Evolutionary conservation across 176 grass and related monocot genomes (phyloP), one percentile per base, ranked within the genome.

Genomic region (Saccharum spontaneum): DNA sequence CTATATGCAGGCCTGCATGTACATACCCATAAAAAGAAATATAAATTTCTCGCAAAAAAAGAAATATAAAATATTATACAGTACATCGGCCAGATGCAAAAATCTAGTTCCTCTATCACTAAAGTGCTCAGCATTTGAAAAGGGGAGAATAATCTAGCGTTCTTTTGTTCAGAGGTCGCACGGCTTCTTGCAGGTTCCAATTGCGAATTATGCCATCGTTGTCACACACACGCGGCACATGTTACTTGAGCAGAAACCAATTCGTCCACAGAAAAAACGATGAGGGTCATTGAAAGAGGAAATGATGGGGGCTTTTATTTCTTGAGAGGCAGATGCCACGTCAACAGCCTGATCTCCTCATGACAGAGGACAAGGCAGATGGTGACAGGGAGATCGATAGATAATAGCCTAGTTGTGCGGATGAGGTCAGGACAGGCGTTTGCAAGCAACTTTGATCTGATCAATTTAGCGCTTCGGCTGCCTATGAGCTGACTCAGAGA

Each of bases 171-270:
- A 57, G 10, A 38, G 74, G 38, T 85, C 22, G 36, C n/a, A 69
- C 23, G 6, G 60, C 85, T 82, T 69, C 85, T 13, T 15, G 23
- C 48, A 76, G 40, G 46, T 87, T 76, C 37, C 11, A 74, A 37
- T 87, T 76, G 24, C 8, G 68, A 69, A 36, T n/a, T n/a, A n/a
- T 7, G 26, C 16, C 71, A 33, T 34, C 60, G 46, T 2, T 23
- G 33, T 46, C 78, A 76, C 24, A 46, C 61, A 69, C 46, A 60
- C 61, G 24, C 71, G 70, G 69, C 85, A 67, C 78, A 68, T 81
- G 78, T 45, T 67, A 14, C 59, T 50, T 18, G 26, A 80, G 77
- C 69, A 81, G 59, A 16, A 69, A 70, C 64, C 83, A 0, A 28
- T 26, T 66, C 69, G 12, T 73, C 34, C 46, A 60, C 46, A 46